Conservation (phyloP, 2,329 filamentous ascomycete species). For the Cladophialophora yegresii region DNA sequence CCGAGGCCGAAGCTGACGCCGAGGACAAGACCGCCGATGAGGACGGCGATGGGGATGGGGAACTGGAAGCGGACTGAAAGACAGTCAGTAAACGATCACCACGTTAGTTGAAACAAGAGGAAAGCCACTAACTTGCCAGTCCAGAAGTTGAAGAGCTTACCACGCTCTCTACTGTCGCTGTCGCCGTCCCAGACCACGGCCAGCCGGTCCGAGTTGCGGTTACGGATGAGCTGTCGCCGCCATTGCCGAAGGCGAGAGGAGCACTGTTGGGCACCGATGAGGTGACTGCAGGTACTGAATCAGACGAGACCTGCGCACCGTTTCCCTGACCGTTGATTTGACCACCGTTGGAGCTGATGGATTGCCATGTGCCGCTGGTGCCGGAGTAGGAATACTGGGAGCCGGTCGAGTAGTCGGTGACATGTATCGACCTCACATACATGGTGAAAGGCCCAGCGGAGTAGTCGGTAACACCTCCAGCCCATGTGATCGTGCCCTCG, state of each 20-base stretch:
- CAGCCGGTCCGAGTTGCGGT: slow-evolving; percentile 61
- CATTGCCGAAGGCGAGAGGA: slow-evolving; percentile 65
- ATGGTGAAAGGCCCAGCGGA: slow-evolving; percentile 68
- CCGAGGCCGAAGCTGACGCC: slow-evolving; percentile 49
- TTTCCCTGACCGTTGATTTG: slow-evolving; percentile 68
- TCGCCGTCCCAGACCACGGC: slow-evolving; percentile 64
- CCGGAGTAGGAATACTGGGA: slow-evolving; percentile 80
- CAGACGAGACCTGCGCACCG: slow-evolving; percentile 42
- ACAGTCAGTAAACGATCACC: slow-evolving; percentile 36
- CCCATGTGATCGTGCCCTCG: slow-evolving; percentile 64
- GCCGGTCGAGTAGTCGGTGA: slow-evolving; percentile 86
- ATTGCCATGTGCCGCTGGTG: slow-evolving; percentile 73
- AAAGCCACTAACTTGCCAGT: slow-evolving; percentile 41
- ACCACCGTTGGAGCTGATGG: slow-evolving; percentile 80
- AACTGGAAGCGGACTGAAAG: slow-evolving; percentile 43
- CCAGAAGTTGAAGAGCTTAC: slow-evolving; percentile 68
- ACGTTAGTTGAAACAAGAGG: slow-evolving; percentile 26
- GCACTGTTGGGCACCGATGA: slow-evolving; percentile 43
- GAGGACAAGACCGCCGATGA: slow-evolving; percentile 49
- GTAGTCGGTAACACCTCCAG: slow-evolving; percentile 70
- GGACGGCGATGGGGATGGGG: slow-evolving; percentile 57
- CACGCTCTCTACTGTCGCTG: slow-evolving; percentile 68
- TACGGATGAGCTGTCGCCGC: slow-evolving; percentile 42
- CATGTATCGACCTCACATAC: slow-evolving; percentile 65
- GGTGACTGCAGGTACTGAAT: slow-evolving; percentile 29